These are phyloP conservation scores for Peniophora sp. DNA, from an alignment of 1,284 basidiomycete genomes.

Conservation along the genomic window DNA sequence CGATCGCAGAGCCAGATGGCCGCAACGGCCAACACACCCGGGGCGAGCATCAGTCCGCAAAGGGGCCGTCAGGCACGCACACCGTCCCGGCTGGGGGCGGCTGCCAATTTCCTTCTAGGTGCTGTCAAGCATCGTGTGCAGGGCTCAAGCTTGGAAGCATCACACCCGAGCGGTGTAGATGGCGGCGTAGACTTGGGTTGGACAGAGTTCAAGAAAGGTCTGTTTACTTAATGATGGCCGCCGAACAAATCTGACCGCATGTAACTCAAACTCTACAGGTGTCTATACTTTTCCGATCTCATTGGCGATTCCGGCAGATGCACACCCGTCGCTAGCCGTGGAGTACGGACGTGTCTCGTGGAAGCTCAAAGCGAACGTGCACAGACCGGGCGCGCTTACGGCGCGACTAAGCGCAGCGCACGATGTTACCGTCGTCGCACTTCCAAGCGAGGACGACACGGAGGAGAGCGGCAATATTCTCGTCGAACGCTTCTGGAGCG, in stretches of 20 bases:
- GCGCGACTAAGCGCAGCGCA: conserved; percentile 63
- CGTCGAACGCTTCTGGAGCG: conserved; percentile 89
- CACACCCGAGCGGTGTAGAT: conserved; percentile 35
- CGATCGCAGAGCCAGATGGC: no score
- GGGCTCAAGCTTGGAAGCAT: conserved; percentile 23
- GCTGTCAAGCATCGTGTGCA: conserved; percentile 33
- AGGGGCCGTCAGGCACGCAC: no score
- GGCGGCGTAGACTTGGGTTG: conserved; percentile 53
- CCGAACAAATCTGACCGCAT: no score
- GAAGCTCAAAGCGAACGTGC: conserved; percentile 76
- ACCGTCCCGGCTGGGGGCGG: conserved; percentile 6
- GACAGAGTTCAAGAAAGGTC: conserved; percentile 89
- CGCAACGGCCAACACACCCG: no score
- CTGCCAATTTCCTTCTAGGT: conserved; percentile 27
- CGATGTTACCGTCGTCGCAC: conserved; percentile 74
- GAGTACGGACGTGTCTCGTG: conserved; percentile 79
- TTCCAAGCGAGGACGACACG: conserved; percentile 70
- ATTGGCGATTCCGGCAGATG: conserved; percentile 75
- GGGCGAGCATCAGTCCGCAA: no score
- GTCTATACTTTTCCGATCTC: conserved; percentile 93
- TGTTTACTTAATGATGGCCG: conserved; percentile 11
- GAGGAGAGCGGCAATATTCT: conserved; percentile 82
- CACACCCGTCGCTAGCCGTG: conserved; percentile 76
- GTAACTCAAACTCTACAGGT: conserved; percentile 33
- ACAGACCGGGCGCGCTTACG: conserved; percentile 78